Percentiles rank a stretch among this genome's conserved stretches.
phyloP scores from a whole-genome alignment of 2,329 filamentous ascomycete species.

The Pezicula radicicola region DNA sequence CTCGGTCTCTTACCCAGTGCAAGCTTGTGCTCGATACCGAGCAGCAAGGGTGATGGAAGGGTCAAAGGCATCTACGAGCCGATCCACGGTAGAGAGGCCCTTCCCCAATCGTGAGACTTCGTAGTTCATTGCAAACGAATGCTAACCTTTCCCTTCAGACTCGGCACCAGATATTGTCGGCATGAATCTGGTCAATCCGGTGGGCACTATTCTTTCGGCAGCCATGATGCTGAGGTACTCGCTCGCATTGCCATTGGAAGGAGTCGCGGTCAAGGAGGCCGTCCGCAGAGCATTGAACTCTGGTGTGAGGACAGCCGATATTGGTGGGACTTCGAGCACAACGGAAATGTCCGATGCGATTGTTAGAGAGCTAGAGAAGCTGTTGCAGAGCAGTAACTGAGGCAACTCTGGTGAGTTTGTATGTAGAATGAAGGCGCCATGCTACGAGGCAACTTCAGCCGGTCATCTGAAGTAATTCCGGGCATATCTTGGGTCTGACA shows the following conservation, averaged over 20 bases:
- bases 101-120: too few relatives aligned
- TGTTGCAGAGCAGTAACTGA: too few relatives aligned
- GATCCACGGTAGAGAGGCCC: slow-evolving; percentile 86
- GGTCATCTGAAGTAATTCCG: too few relatives aligned
- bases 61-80: slow-evolving; percentile 95
- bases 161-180: slow-evolving; percentile 91
- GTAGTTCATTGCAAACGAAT: too few relatives aligned
- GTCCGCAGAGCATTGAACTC: slow-evolving; percentile 74
- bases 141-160: too few relatives aligned
- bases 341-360: neutral
- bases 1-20: slow-evolving; percentile 84
- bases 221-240: slow-evolving; percentile 96
- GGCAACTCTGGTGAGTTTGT: too few relatives aligned
- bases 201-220: slow-evolving; percentile 85
- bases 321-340: slow-evolving; percentile 57
- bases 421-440: too few relatives aligned
- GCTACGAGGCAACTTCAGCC: too few relatives aligned
- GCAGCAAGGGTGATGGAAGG: slow-evolving; percentile 68
- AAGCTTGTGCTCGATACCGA: slow-evolving; percentile 76
- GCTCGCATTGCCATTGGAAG: slow-evolving; percentile 71
- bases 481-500: too few relatives aligned
- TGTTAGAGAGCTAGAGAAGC: too few relatives aligned
- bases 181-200: slow-evolving; percentile 82
- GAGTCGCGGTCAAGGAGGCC: slow-evolving; percentile 72
- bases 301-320: slow-evolving; percentile 74